Evolutionary conservation across 2,329 filamentous ascomycete genomes (phyloP).

Genomic region (Nakataea oryzae): DNA sequence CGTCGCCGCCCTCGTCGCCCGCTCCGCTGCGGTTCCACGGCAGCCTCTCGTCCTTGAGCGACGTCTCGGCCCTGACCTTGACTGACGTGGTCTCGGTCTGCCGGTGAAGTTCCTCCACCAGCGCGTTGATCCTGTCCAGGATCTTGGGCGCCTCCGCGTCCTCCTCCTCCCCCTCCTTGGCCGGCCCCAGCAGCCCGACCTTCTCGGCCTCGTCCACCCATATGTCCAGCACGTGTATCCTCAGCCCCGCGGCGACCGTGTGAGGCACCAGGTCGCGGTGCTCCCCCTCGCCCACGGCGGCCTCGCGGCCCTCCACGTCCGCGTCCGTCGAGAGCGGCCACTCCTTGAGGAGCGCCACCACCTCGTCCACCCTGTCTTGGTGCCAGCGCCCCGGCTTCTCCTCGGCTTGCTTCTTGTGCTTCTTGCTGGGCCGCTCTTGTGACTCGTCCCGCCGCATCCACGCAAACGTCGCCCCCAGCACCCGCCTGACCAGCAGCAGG

Average conservation of each 20-base stretch:
- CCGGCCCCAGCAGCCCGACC: constrained; percentile 23
- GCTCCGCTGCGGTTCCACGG: constrained; percentile 42
- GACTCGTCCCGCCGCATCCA: constrained; percentile 22
- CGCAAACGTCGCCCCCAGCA: constrained; percentile 60
- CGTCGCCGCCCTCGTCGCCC: constrained; percentile 21
- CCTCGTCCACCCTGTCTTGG: constrained; percentile 15
- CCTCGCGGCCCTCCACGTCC: constrained; percentile 15
- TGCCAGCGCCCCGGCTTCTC: constrained; percentile 6
- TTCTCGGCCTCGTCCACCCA: constrained; percentile 55
- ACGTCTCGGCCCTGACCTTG: constrained; percentile 57
- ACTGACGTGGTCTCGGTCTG: constrained; percentile 59
- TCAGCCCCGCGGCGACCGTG: constrained; percentile 65
- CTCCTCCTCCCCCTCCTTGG: constrained; percentile 21
- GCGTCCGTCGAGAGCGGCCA: constrained; percentile 26
- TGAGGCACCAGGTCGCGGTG: constrained; percentile 23
- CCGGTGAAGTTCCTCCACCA: constrained; percentile 45
- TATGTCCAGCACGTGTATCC: constrained; percentile 81
- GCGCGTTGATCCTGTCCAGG: constrained; percentile 38
- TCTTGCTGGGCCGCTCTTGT: constrained; percentile 5
- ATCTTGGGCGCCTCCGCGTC: constrained; percentile 31
- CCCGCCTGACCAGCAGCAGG: constrained; percentile 69
- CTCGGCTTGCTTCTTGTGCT: constrained; percentile 18
- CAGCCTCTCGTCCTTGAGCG: constrained; percentile 64
- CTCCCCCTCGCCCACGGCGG: constrained; percentile 27
- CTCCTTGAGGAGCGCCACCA: constrained; percentile 33